Percentiles rank a stretch among this genome's conserved stretches.
These are phyloP conservation scores for Boechera retrofracta DNA, from an alignment of 345 rosid species.

Conservation along the genomic window DNA sequence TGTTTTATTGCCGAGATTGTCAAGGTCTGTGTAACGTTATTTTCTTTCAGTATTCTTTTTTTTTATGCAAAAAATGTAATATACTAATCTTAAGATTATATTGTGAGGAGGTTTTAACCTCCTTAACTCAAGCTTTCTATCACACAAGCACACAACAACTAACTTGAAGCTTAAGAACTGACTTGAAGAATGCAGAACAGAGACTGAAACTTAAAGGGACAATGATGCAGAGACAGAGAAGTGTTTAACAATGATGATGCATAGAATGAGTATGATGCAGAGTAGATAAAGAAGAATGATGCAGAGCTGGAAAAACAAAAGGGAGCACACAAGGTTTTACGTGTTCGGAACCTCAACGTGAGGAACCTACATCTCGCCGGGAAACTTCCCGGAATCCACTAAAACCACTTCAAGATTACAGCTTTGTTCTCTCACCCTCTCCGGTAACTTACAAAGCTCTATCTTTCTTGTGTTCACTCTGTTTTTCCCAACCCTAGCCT, in stretches of 20 bases:
- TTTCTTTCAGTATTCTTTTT: too few species aligned
- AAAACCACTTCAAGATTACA: background rate
- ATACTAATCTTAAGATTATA: too few species aligned
- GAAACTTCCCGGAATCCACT: background rate
- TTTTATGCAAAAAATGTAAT: too few species aligned
- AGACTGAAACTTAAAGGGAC: too few species aligned
- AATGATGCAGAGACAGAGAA: too few species aligned
- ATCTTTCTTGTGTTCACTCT: background rate
- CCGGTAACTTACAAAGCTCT: background rate
- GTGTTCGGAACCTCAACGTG: background rate
- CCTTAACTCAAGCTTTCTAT: background rate
- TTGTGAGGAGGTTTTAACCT: background rate
- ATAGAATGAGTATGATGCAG: background rate
- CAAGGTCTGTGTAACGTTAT: too few species aligned
- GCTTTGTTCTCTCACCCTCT: background rate
- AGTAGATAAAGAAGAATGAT: background rate
- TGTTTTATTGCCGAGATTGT: too few species aligned
- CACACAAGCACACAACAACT: too few species aligned
- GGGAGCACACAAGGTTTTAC: background rate
- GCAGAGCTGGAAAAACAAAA: background rate
- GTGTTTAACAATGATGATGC: background rate
- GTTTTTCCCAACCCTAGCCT: background rate
- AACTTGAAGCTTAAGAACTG: too few species aligned
- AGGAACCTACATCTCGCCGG: background rate
- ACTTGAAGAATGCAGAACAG: too few species aligned